Evolutionary conservation across 2,329 filamentous ascomycete species (phyloP).

Genomic region (Aspergillus viridinutans): DNA sequence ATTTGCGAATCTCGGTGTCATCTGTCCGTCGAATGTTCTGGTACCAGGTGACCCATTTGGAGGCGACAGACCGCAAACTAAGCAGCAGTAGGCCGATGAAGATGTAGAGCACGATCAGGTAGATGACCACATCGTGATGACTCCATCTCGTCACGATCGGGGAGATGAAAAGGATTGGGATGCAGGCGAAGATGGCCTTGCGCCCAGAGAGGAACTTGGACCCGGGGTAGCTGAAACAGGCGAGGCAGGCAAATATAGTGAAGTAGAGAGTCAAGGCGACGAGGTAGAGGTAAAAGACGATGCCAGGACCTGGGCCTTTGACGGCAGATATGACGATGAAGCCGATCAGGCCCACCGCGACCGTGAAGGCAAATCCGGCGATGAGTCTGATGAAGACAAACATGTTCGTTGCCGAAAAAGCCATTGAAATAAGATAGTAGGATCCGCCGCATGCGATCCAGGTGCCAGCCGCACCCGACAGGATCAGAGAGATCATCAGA

Average conservation of each 20-base stretch:
- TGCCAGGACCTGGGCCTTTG: constrained; percentile 43
- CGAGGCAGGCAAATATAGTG: constrained; percentile 51
- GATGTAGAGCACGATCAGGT: constrained; percentile 51
- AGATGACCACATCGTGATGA: constrained; percentile 53
- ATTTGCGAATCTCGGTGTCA: constrained; percentile 37
- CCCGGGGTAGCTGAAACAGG: constrained; percentile 52
- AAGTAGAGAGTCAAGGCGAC: constrained; percentile 57
- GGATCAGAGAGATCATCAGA: constrained; percentile 55
- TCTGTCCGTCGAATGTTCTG: constrained; percentile 37
- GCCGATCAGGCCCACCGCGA: constrained; percentile 52
- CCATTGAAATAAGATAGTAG: constrained; percentile 58
- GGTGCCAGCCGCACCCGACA: constrained; percentile 59
- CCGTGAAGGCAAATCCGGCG: constrained; percentile 48
- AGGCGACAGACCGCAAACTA: constrained; percentile 51
- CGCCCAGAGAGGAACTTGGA: constrained; percentile 57
- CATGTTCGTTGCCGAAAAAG: constrained; percentile 53
- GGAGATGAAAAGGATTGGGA: constrained; percentile 55
- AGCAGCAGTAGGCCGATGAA: constrained; percentile 52
- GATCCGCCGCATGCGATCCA: constrained; percentile 61
- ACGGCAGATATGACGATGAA: constrained; percentile 49
- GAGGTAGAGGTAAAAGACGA: constrained; percentile 59
- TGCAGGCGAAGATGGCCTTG: constrained; percentile 51
- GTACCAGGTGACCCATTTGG: constrained; percentile 58
- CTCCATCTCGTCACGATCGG: constrained; percentile 54
- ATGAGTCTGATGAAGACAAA: constrained; percentile 52